A percentile compares a stretch with the other conserved stretches of the same genome.
Evolutionary conservation across 768 basidiomycete genomes (phyloP).

Genomic region (Suillus subalutaceus): DNA sequence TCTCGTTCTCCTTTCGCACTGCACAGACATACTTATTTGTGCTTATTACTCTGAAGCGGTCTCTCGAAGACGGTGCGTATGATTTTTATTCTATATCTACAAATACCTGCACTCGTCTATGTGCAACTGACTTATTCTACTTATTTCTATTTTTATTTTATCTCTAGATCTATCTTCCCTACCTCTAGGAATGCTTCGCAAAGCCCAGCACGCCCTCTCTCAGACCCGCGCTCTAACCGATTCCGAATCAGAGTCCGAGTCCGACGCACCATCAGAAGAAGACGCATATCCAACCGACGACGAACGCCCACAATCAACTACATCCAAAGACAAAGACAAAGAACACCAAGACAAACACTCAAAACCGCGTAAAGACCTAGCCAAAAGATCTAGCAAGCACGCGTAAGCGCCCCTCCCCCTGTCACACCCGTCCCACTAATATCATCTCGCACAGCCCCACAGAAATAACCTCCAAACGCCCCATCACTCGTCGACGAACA

Average conservation of each 20-base stretch:
- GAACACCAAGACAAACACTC: constrained; percentile 45
- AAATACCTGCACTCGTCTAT: not conserved
- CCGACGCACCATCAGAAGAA: constrained; percentile 27
- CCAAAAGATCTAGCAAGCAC: constrained; percentile 77
- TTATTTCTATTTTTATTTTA: not conserved
- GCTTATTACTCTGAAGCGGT: constrained; percentile 20
- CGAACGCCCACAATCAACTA: constrained; percentile 10
- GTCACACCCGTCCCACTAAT: constrained; percentile 5
- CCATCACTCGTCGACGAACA: constrained; percentile 71
- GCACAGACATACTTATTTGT: not conserved
- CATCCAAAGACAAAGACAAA: constrained; percentile 32
- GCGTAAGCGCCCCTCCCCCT: constrained; percentile 61
- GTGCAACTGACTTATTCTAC: constrained; percentile 12
- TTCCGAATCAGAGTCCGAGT: constrained; percentile 41
- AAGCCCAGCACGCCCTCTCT: constrained; percentile 60
- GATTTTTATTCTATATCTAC: not conserved
- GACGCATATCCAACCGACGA: constrained; percentile 12
- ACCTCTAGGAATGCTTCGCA: constrained; percentile 66
- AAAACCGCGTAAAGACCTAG: constrained; percentile 46
- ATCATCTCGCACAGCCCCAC: constrained; percentile 55
- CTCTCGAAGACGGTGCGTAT: constrained; percentile 32
- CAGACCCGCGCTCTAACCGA: constrained; percentile 43
- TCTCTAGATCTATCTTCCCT: constrained; percentile 57
- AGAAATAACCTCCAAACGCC: constrained; percentile 83
- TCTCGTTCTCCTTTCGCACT: not conserved